These are phyloP conservation scores for Trichophyton rubrum DNA, from an alignment of 2,329 filamentous ascomycete genomes.

Conservation along the genomic window DNA sequence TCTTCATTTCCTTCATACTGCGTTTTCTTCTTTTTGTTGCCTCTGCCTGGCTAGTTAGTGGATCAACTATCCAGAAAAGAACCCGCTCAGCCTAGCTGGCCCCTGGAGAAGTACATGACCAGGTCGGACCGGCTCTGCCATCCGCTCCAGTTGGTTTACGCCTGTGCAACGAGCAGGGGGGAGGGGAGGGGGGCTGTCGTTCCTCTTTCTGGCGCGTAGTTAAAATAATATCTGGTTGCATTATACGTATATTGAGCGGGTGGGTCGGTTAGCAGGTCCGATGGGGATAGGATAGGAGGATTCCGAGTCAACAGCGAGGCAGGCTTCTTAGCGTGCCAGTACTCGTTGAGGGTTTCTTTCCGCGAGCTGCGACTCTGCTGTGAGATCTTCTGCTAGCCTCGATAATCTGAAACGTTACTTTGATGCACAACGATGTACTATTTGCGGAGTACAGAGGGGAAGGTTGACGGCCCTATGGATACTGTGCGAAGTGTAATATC, in stretches of 20 bases:
- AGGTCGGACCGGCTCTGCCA: not conserved
- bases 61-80: not conserved
- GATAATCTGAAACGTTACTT: not conserved
- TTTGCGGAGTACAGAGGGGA: not conserved
- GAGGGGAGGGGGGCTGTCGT: not conserved
- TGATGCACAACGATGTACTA: not conserved
- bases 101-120: not conserved
- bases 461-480: not conserved
- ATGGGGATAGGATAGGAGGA: not conserved
- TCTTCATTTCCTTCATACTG: not conserved
- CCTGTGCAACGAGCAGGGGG: not conserved
- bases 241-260: not conserved
- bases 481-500: not conserved
- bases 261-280: conserved; percentile 1
- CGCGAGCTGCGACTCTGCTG: not conserved
- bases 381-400: not conserved
- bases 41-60: not conserved
- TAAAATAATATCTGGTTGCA: no score
- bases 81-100: not conserved
- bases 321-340: not conserved
- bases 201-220: not conserved
- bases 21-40: not conserved
- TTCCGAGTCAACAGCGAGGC: not conserved
- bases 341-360: not conserved
- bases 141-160: not conserved